Evolutionary conservation across 2,329 filamentous ascomycete species (phyloP), one percentile per base, ranked within the genome.

Genomic region (Chaetomium sp.): DNA sequence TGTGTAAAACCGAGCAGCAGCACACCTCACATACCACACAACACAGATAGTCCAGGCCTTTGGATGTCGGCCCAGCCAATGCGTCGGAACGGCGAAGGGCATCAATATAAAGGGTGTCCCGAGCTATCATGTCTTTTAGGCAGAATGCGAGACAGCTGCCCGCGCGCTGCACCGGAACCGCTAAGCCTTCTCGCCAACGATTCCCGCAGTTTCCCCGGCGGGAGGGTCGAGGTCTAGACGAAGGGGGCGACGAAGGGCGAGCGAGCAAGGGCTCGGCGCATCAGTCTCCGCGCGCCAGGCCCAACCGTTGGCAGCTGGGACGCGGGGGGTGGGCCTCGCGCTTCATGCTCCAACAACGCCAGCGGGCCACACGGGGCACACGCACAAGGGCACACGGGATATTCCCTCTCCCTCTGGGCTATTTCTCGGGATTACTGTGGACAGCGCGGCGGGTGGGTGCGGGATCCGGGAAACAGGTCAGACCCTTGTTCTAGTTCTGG

Each of bases 61-160:
- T 65, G 62, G 64, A 58, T 63, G 60, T 65, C 62, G 60, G 63
- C 62, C 63, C 60, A 67, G 66, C 67, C 67, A 68, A 59, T 47
- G 65, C 56, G 57, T 65, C 62, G 65, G 66, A 68, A 67, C 62
- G 64, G 67, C 67, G 65, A 67, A 65, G 61, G 62, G 66, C 65
- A 67, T 67, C 69, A 71, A 71, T 70, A 71, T 71, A 71, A 70
- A 65, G 68, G 58, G 60, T 58, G 64, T 53, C 57, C 56, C 64
- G 53, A 45, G 63, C 56, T 63, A 45, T 65, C 55, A 45, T 65
- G 62, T 64, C 57, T 63, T 71, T 71, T 70, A 71, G 70, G 70
- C 70, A 71, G 68, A 71, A 71, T 71, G 64, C 60, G 49, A 57
- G 59, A 54, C 55, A 57, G 21, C 55, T 55, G 59, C 62, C 60